phyloP scores from a whole-genome alignment of 164 flowering plant genomes.

The Cinnamomum chago region DNA sequence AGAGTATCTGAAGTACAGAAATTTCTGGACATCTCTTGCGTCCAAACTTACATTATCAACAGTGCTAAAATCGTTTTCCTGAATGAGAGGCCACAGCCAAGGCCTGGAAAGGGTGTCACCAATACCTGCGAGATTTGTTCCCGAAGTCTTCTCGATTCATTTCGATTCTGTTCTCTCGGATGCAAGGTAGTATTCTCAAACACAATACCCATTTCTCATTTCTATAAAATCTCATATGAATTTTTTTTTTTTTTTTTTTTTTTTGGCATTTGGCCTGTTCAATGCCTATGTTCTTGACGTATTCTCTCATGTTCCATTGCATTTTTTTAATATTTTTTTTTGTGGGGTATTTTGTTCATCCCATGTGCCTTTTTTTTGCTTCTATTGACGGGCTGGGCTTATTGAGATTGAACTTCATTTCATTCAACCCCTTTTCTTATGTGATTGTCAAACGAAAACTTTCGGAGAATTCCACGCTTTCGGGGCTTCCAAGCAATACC shows the following conservation, averaged over 20 bases:
- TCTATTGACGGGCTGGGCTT: too few relatives aligned
- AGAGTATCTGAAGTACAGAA: constrained; percentile 72
- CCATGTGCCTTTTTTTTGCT: background rate
- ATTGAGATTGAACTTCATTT: too few relatives aligned
- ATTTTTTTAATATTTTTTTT: too few relatives aligned
- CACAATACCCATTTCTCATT: background rate
- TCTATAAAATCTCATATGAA: background rate
- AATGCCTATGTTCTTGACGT: background rate
- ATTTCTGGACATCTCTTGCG: constrained; percentile 50
- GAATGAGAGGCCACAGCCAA: constrained; percentile 68
- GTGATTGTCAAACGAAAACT: background rate
- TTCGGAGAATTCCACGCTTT: background rate
- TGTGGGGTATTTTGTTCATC: background rate
- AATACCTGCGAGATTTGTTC: constrained; percentile 73
- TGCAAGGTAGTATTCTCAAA: constrained; percentile 60
- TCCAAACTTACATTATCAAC: constrained; percentile 76
- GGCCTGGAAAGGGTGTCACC: constrained; percentile 78
- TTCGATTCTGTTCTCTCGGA: constrained; percentile 74
- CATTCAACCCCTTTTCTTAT: background rate
- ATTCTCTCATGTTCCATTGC: background rate
- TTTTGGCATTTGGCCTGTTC: background rate
- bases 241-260: background rate
- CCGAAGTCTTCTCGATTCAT: constrained; percentile 69
- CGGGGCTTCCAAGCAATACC: background rate
- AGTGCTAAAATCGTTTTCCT: constrained; percentile 77